Percentiles rank a stretch among this genome's conserved stretches.
Conservation (phyloP, 768 basidiomycete species). For the Neoboletus brunneissimus region DNA sequence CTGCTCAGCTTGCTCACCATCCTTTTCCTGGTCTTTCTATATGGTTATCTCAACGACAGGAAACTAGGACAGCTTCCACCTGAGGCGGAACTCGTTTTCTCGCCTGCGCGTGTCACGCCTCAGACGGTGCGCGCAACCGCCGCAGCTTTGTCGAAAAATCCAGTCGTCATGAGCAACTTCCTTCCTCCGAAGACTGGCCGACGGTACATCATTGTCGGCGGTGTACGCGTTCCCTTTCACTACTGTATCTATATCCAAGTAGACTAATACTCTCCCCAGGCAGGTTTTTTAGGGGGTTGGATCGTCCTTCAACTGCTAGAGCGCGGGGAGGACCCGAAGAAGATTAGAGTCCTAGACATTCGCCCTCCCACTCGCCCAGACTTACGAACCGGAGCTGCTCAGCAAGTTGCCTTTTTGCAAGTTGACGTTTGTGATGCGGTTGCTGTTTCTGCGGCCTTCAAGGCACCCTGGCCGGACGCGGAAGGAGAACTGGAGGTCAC, state of each 20-base stretch:
- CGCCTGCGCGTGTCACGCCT: constrained; percentile 50
- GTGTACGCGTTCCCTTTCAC: constrained; percentile 42
- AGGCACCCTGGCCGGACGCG: constrained; percentile 54
- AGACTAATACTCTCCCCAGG: constrained; percentile 36
- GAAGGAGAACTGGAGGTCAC: constrained; percentile 41
- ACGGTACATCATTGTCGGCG: constrained; percentile 73
- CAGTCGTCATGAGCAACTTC: constrained; percentile 40
- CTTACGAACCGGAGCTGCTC: constrained; percentile 49
- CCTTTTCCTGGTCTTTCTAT: constrained; percentile 27
- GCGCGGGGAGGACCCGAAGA: constrained; percentile 66
- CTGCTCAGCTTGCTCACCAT: constrained; percentile 8
- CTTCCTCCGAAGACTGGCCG: constrained; percentile 69
- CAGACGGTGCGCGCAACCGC: constrained; percentile 42
- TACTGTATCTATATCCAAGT: background rate
- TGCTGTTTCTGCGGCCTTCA: constrained; percentile 60
- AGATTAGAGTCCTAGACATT: constrained; percentile 67
- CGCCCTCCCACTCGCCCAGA: constrained; percentile 57
- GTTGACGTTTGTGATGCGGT: constrained; percentile 55
- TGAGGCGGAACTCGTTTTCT: constrained; percentile 42
- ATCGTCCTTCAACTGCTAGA: constrained; percentile 64
- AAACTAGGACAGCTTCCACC: constrained; percentile 50
- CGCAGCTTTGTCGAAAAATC: constrained; percentile 32
- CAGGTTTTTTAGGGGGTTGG: constrained; percentile 78
- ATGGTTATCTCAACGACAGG: constrained; percentile 51
- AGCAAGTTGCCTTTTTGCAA: constrained; percentile 53